Evolutionary conservation across 306 rosid species (phyloP).

Genomic region (Pterocarpus macrocarpus): DNA sequence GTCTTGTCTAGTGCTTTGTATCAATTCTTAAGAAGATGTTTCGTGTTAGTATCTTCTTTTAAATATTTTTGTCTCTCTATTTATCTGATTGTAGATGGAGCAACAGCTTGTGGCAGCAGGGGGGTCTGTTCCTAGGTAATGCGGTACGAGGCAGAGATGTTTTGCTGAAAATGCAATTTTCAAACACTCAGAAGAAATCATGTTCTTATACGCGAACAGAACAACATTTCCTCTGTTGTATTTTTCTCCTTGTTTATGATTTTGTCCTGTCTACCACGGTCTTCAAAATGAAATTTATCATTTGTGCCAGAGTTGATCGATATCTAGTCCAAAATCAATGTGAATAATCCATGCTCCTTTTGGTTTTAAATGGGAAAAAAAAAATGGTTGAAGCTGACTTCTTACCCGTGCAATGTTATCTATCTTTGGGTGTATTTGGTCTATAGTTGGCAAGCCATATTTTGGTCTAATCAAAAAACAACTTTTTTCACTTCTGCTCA

Average conservation of each 20-base stretch:
- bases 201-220: slow-evolving; percentile 26
- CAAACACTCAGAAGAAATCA: slow-evolving; percentile 22
- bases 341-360: slow-evolving; percentile 35
- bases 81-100: too few relatives aligned
- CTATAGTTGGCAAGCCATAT: too few relatives aligned
- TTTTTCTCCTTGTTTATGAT: slow-evolving; percentile 37
- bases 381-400: not conserved
- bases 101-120: too few relatives aligned
- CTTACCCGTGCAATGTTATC: not conserved
- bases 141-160: slow-evolving; percentile 3
- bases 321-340: slow-evolving; percentile 12
- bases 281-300: slow-evolving; percentile 26
- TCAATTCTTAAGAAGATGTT: too few relatives aligned
- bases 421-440: not conserved
- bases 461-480: too few relatives aligned
- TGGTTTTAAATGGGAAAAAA: not conserved
- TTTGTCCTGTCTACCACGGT: slow-evolving; percentile 30
- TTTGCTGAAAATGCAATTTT: slow-evolving; percentile 22
- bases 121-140: too few relatives aligned
- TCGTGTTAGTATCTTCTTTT: too few relatives aligned
- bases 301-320: slow-evolving; percentile 29
- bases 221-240: slow-evolving; percentile 38
- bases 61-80: too few relatives aligned
- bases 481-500: too few relatives aligned
- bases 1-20: too few relatives aligned